These are phyloP conservation scores for Prunella vulgaris DNA, from an alignment of 257 asterid species.

Conservation along the genomic window DNA sequence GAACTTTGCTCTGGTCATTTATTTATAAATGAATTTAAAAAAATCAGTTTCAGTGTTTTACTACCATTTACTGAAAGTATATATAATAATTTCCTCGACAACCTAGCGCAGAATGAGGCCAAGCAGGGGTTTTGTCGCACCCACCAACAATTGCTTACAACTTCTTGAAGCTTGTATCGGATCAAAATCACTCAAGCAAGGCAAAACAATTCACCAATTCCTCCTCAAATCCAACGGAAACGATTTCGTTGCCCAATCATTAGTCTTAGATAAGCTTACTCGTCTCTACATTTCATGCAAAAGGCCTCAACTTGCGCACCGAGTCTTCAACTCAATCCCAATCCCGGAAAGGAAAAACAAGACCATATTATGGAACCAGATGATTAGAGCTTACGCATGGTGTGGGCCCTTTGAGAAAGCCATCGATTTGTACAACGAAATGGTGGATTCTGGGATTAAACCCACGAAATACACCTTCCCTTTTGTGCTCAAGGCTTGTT, in stretches of 20 bases:
- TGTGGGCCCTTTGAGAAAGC: slow-evolving; percentile 64
- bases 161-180: slow-evolving; percentile 36
- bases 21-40: too few relatives aligned
- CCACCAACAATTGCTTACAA: slow-evolving; percentile 25
- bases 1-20: too few relatives aligned
- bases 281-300: slow-evolving; percentile 68
- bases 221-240: slow-evolving; percentile 44
- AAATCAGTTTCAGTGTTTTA: too few relatives aligned
- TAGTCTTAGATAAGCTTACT: slow-evolving; percentile 46
- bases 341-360: slow-evolving; percentile 33
- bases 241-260: slow-evolving; percentile 16
- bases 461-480: slow-evolving; percentile 85
- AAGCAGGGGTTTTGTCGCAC: slow-evolving; percentile 15
- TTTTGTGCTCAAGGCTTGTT: slow-evolving; percentile 81
- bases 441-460: slow-evolving; percentile 50
- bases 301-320: slow-evolving; percentile 55
- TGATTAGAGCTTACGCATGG: slow-evolving; percentile 81
- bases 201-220: slow-evolving; percentile 54
- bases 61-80: too few relatives aligned
- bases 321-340: slow-evolving; percentile 52
- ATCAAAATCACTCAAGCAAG: slow-evolving; percentile 50
- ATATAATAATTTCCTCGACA: background rate
- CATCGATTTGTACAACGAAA: slow-evolving; percentile 55
- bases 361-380: slow-evolving; percentile 67
- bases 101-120: slow-evolving; percentile 1